Percentiles rank a stretch among this genome's conserved stretches.
These are phyloP conservation scores for Coemansia umbellata DNA, from an alignment of 192 early-diverging fungal species.

Conservation along the genomic window DNA sequence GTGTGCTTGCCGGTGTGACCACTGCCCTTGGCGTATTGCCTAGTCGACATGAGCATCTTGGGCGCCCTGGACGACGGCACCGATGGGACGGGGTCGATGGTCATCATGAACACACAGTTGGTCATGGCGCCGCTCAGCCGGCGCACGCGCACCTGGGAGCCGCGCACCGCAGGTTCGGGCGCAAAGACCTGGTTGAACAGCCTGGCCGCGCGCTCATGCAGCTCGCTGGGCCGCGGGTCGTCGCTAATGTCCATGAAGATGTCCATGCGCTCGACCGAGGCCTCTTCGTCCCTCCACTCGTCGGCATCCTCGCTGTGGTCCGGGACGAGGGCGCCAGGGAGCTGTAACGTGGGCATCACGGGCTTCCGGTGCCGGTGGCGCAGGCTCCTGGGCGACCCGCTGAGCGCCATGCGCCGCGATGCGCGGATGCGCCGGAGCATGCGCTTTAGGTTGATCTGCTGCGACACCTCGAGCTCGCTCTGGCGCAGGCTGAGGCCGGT, in stretches of 20 bases:
- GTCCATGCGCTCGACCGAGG: slow-evolving; percentile 13
- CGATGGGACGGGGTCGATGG: slow-evolving; percentile 17
- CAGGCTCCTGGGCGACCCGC: slow-evolving; percentile 5
- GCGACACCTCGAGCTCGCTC: slow-evolving; percentile 38
- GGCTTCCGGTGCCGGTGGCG: background rate
- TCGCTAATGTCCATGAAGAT: slow-evolving; percentile 37
- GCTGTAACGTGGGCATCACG: slow-evolving; percentile 6
- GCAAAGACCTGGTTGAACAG: slow-evolving; percentile 38
- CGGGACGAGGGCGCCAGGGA: slow-evolving; percentile 5
- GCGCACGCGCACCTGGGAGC: slow-evolving; percentile 27
- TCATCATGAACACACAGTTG: slow-evolving; percentile 55
- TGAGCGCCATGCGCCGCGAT: slow-evolving; percentile 8
- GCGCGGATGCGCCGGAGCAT: slow-evolving; percentile 36
- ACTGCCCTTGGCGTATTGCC: background rate
- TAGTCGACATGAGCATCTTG: background rate
- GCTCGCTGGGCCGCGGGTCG: slow-evolving; percentile 8
- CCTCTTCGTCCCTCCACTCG: slow-evolving; percentile 22
- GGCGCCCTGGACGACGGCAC: slow-evolving; percentile 7
- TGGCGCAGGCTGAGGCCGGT: slow-evolving; percentile 39
- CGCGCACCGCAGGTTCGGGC: slow-evolving; percentile 6
- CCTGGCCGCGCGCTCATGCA: slow-evolving; percentile 14
- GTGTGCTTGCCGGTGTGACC: background rate
- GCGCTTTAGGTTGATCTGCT: slow-evolving; percentile 43
- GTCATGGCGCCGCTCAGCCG: slow-evolving; percentile 71
- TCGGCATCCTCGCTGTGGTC: background rate